Conservation (phyloP, 176 grass and related monocot genomes). For the Tuctoria greenei region DNA sequence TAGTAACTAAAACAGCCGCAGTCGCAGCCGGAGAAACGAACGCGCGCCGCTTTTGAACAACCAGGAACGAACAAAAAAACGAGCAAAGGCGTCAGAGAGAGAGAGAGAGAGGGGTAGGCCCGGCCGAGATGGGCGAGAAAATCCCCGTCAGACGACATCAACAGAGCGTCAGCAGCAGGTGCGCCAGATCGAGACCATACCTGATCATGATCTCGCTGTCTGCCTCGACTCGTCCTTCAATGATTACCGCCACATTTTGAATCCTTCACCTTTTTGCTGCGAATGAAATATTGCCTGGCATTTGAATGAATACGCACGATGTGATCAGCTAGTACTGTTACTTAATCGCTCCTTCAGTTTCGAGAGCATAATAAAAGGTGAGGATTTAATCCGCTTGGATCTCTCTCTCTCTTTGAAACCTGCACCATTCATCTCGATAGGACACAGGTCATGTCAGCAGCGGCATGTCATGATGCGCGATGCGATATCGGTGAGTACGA, state of each 20-base stretch:
- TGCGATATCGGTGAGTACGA: background rate
- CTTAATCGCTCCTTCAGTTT: background rate
- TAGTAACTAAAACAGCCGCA: too few relatives aligned
- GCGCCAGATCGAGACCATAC: background rate
- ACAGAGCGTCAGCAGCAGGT: background rate
- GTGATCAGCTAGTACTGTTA: too few relatives aligned
- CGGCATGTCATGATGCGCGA: background rate
- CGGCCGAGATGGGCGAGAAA: background rate
- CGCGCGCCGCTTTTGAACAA: conserved; percentile 18
- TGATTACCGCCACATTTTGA: background rate
- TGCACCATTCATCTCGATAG: conserved; percentile 6
- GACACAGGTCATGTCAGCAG: conserved; percentile 17
- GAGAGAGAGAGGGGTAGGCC: too few relatives aligned
- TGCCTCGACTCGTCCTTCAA: background rate
- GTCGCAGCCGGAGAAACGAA: background rate
- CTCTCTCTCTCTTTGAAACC: conserved; percentile 21
- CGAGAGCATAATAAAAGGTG: background rate
- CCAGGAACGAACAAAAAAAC: background rate
- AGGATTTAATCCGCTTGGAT: background rate
- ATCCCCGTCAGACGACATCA: conserved; percentile 11
- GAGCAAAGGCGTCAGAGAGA: conserved; percentile 14
- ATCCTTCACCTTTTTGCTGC: background rate
- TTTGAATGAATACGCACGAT: too few relatives aligned
- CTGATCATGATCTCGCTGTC: background rate
- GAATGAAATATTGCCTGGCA: too few relatives aligned